Conservation (phyloP, 257 asterid genomes). For the Fraxinus pennsylvanica region DNA sequence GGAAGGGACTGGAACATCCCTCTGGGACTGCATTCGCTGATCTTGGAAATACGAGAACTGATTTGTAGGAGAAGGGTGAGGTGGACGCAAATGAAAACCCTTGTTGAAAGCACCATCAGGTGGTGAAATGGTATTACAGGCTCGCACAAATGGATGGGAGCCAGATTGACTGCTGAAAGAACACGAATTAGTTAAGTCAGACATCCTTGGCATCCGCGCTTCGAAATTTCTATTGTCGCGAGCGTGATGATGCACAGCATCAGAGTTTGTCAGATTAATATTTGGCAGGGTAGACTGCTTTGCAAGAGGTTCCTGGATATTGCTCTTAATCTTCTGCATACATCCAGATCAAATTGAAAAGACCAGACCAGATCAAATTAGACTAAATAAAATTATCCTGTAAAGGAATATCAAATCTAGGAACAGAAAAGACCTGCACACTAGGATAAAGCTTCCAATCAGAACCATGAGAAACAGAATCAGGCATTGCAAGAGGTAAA, state of each 20-base stretch:
- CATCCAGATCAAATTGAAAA: conserved; percentile 24
- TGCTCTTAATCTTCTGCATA: conserved; percentile 50
- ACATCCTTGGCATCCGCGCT: conserved; percentile 43
- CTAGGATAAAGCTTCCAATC: conserved; percentile 43
- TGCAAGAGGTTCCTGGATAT: conserved; percentile 36
- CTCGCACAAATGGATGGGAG: conserved; percentile 42
- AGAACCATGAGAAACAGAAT: conserved; percentile 35
- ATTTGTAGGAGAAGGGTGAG: conserved; percentile 88
- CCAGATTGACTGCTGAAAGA: conserved; percentile 45
- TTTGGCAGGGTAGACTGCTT: conserved; percentile 45
- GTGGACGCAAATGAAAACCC: conserved; percentile 77
- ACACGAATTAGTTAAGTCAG: conserved; percentile 35
- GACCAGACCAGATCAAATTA: background rate
- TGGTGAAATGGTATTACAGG: conserved; percentile 41
- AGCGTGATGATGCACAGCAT: conserved; percentile 46
- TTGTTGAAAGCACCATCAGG: conserved; percentile 50
- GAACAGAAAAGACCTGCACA: conserved; percentile 48
- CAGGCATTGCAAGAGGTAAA: conserved; percentile 39
- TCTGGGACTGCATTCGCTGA: conserved; percentile 52
- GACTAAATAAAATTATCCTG: background rate
- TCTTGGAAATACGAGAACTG: conserved; percentile 84
- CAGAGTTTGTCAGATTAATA: conserved; percentile 32
- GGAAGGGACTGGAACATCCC: conserved; percentile 55
- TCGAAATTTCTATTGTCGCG: conserved; percentile 47
- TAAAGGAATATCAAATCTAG: background rate